A percentile compares a stretch with the other conserved stretches of the same genome.
Evolutionary conservation across 495 filamentous ascomycete species (phyloP).

Genomic region (Trichoderma reesei): DNA sequence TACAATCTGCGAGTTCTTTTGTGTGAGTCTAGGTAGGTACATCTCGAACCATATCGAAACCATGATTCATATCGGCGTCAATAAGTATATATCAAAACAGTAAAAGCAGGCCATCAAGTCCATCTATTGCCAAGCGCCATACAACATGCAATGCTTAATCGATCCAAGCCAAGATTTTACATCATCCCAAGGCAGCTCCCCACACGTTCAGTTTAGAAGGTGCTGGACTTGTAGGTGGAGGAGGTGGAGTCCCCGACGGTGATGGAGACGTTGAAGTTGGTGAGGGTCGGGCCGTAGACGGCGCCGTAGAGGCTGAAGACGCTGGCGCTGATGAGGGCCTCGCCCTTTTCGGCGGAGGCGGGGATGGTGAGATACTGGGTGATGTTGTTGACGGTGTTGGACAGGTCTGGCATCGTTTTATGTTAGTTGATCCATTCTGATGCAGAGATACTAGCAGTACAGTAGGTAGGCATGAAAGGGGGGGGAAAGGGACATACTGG

Average conservation of each 20-base stretch:
- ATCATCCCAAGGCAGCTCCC: background rate
- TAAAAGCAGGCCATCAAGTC: no score
- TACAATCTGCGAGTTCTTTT: no score
- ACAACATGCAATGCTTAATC: no score
- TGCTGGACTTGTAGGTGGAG: background rate
- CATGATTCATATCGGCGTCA: no score
- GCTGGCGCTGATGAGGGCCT: conserved; percentile 3
- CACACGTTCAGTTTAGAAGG: background rate
- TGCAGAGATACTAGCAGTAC: background rate
- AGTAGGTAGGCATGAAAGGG: background rate
- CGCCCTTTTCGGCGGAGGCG: background rate
- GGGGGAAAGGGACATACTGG: conserved; percentile 1
- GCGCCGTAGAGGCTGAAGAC: conserved; percentile 9
- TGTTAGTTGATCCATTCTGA: background rate
- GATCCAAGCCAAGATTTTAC: background rate
- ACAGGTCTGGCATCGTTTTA: background rate
- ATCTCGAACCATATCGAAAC: no score
- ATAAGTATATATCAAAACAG: no score
- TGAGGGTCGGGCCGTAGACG: background rate
- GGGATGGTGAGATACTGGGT: background rate
- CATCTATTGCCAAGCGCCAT: no score
- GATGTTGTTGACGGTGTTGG: conserved; percentile 7
- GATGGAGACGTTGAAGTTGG: conserved; percentile 7
- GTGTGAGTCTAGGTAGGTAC: no score
- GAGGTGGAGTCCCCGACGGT: conserved; percentile 5